A percentile compares a stretch with the other conserved stretches of the same genome.
Evolutionary conservation across 805 yeast genomes (phyloP).

Genomic region (Hanseniaspora thailandica): DNA sequence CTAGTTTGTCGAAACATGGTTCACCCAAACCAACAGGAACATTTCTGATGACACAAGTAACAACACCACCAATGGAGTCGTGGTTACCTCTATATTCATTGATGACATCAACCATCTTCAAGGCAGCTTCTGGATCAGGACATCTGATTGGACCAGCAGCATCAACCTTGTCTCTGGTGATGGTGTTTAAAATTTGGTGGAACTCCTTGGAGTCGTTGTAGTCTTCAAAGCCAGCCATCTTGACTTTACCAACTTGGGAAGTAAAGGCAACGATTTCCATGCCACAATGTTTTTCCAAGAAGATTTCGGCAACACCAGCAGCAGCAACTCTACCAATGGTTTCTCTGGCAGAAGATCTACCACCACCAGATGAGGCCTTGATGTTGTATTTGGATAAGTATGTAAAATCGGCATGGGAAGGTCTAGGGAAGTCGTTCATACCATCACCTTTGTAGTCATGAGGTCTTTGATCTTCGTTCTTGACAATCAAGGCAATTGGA

Average conservation of each 20-base stretch:
- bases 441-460: conserved; percentile 70
- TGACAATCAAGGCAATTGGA: conserved; percentile 87
- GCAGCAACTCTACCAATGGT: conserved; percentile 98
- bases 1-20: conserved; percentile 93
- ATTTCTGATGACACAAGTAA: conserved; percentile 91
- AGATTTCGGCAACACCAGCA: conserved; percentile 95
- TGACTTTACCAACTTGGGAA: conserved; percentile 72
- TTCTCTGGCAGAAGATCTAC: conserved; percentile 93
- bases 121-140: conserved; percentile 64
- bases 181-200: conserved; percentile 52
- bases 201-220: conserved; percentile 49
- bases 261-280: conserved; percentile 96
- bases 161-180: conserved; percentile 83
- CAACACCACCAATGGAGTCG: conserved; percentile 96
- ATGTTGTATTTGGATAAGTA: conserved; percentile 81
- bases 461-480: conserved; percentile 93
- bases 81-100: conserved; percentile 73
- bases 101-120: conserved; percentile 72
- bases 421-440: conserved; percentile 91
- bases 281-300: conserved; percentile 57
- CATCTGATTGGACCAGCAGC: conserved; percentile 84
- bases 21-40: conserved; percentile 94
- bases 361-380: conserved; percentile 94
- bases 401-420: conserved; percentile 95
- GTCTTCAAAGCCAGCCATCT: conserved; percentile 53